Evolutionary conservation across 2,329 filamentous ascomycete species (phyloP).

Genomic region (Metarhizium robertsii): DNA sequence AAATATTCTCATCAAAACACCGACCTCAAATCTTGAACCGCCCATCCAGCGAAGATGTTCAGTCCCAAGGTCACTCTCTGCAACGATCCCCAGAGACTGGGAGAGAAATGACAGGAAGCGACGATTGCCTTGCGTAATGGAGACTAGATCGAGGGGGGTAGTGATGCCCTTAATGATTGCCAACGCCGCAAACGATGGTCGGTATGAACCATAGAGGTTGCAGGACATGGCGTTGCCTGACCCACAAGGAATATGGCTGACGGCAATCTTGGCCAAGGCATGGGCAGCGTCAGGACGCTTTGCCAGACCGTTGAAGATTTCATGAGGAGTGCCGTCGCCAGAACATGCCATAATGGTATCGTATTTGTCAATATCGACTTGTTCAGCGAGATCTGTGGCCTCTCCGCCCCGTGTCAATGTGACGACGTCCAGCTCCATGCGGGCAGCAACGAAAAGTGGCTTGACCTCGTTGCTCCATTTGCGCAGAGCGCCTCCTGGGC

Average conservation of each 20-base stretch:
- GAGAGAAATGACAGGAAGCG: slow-evolving; percentile 82
- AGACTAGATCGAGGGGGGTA: slow-evolving; percentile 79
- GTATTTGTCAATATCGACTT: slow-evolving; percentile 67
- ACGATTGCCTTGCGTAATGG: slow-evolving; percentile 70
- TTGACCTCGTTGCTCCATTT: slow-evolving; percentile 67
- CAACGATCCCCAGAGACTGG: slow-evolving; percentile 81
- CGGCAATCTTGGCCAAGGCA: slow-evolving; percentile 68
- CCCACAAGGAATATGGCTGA: slow-evolving; percentile 83
- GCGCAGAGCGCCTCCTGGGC: slow-evolving; percentile 65
- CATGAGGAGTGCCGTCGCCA: slow-evolving; percentile 83
- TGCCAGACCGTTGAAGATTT: slow-evolving; percentile 89
- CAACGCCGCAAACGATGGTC: slow-evolving; percentile 66
- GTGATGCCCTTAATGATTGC: slow-evolving; percentile 78
- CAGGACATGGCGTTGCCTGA: slow-evolving; percentile 90
- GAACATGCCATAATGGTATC: slow-evolving; percentile 86
- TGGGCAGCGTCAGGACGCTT: slow-evolving; percentile 63
- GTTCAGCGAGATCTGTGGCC: slow-evolving; percentile 65
- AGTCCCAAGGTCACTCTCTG: slow-evolving; percentile 81
- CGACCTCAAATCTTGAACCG: slow-evolving; percentile 71
- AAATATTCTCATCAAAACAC: slow-evolving; percentile 69
- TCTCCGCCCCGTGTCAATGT: slow-evolving; percentile 65
- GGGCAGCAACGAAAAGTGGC: slow-evolving; percentile 74
- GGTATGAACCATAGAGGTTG: slow-evolving; percentile 77
- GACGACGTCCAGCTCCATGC: slow-evolving; percentile 66
- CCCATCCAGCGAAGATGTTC: slow-evolving; percentile 95